Evolutionary conservation across 345 rosid genomes (phyloP).

Genomic region (Zanthoxylum bungeanum): DNA sequence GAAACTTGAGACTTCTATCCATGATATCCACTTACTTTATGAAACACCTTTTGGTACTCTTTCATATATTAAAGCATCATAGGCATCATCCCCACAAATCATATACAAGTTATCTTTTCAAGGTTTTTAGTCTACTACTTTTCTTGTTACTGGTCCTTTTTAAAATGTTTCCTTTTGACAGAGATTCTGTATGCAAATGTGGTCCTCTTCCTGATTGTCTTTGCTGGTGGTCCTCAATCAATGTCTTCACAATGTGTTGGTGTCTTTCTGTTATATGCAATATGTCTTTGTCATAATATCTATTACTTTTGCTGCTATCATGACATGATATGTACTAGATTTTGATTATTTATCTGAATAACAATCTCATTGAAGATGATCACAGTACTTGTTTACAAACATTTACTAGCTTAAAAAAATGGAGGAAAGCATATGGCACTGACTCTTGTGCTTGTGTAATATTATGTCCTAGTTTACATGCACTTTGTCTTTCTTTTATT

Average conservation of each 20-base stretch:
- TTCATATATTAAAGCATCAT: background rate
- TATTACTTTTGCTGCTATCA: constrained; percentile 15
- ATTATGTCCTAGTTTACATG: background rate
- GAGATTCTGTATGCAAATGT: constrained; percentile 19
- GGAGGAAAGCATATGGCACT: background rate
- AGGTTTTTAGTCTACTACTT: constrained; percentile 6
- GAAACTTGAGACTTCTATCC: background rate
- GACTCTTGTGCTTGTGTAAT: background rate
- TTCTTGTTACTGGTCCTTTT: constrained; percentile 20
- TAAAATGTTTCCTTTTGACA: constrained; percentile 14
- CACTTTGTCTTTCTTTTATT: background rate
- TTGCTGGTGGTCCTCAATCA: constrained; percentile 29
- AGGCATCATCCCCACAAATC: background rate
- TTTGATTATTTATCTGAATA: constrained; percentile 3
- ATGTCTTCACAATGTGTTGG: background rate
- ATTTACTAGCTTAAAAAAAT: background rate
- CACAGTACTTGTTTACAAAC: background rate
- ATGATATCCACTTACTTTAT: background rate
- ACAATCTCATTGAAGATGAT: background rate
- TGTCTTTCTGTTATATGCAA: constrained; percentile 9
- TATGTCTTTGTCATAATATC: constrained; percentile 12
- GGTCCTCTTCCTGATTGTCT: constrained; percentile 32
- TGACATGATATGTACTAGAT: constrained; percentile 5
- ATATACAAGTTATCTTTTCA: constrained; percentile 3
- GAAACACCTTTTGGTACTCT: background rate